Evolutionary conservation across 2,329 filamentous ascomycete genomes (phyloP).

Genomic region (Monosporascus sp.): DNA sequence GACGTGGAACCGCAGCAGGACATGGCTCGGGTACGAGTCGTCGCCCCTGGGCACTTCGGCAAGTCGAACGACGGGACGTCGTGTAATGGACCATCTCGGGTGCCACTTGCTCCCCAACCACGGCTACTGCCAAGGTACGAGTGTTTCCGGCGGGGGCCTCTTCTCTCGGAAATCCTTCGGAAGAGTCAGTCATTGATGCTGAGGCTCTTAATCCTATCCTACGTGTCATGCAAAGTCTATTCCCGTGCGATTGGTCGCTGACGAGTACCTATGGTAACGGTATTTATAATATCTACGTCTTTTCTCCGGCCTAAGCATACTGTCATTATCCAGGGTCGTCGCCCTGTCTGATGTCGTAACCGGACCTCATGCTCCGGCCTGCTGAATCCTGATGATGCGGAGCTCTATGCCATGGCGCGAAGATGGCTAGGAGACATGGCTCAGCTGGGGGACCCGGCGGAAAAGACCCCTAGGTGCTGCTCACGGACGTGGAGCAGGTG

Average conservation of each 20-base stretch:
- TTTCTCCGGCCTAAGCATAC: constrained; percentile 17
- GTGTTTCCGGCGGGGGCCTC: constrained; percentile 10
- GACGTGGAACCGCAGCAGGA: constrained; percentile 6
- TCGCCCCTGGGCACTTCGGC: neutral
- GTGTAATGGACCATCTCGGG: neutral
- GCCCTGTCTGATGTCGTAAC: neutral
- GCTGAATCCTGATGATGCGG: neutral
- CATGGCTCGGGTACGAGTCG: neutral
- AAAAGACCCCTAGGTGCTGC: constrained; percentile 9
- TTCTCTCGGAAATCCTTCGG: constrained; percentile 7
- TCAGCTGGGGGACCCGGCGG: constrained; percentile 7
- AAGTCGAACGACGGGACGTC: neutral
- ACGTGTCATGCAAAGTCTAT: neutral
- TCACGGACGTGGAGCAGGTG: constrained; percentile 11
- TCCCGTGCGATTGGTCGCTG: constrained; percentile 10
- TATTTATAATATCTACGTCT: constrained; percentile 22
- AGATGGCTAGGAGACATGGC: constrained; percentile 10
- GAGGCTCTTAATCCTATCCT: constrained; percentile 5
- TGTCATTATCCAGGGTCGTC: constrained; percentile 8
- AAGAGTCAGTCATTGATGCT: constrained; percentile 7
- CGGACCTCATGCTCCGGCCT: neutral
- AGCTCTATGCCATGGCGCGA: constrained; percentile 6
- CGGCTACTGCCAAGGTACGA: constrained; percentile 9
- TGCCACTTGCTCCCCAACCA: neutral
- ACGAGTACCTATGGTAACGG: constrained; percentile 8